These are phyloP conservation scores for Casuarina glauca DNA, from an alignment of 306 rosid species.

Conservation along the genomic window DNA sequence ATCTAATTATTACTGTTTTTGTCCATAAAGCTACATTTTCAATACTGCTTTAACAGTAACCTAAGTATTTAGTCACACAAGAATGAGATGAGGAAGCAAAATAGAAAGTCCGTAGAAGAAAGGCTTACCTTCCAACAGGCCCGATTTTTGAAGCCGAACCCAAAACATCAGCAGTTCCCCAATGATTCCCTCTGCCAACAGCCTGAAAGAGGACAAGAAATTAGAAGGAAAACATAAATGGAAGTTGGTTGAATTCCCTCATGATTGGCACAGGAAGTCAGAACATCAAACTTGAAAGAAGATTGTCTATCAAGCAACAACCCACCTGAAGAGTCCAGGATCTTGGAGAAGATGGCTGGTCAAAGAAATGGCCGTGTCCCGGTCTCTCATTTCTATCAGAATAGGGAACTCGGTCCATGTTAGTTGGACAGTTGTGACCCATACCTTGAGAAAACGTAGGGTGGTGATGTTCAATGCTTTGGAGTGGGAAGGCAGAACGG, in stretches of 20 bases:
- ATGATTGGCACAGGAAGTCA: conserved; percentile 7
- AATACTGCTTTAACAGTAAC: neutral
- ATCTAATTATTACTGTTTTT: neutral
- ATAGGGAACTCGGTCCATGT: conserved; percentile 65
- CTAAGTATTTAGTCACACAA: neutral
- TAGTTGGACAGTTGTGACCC: conserved; percentile 52
- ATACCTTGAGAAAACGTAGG: conserved; percentile 52
- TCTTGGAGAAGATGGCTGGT: conserved; percentile 72
- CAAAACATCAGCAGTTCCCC: conserved; percentile 50
- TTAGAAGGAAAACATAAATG: neutral
- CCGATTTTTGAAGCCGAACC: conserved; percentile 56
- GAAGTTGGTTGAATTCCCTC: neutral
- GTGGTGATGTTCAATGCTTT: conserved; percentile 50
- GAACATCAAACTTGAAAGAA: conserved; percentile 14
- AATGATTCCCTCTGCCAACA: conserved; percentile 49
- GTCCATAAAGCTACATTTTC: neutral
- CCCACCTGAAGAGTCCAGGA: conserved; percentile 67
- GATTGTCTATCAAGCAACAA: conserved; percentile 4
- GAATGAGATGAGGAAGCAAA: neutral
- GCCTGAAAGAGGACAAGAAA: conserved; percentile 48
- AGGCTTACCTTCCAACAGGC: conserved; percentile 54
- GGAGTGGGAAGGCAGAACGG: conserved; percentile 52
- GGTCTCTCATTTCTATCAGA: conserved; percentile 51
- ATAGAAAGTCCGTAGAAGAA: neutral
- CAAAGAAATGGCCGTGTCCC: conserved; percentile 45